phyloP scores from a whole-genome alignment of 2,329 filamentous ascomycete species.

The Ascochyta koolunga region DNA sequence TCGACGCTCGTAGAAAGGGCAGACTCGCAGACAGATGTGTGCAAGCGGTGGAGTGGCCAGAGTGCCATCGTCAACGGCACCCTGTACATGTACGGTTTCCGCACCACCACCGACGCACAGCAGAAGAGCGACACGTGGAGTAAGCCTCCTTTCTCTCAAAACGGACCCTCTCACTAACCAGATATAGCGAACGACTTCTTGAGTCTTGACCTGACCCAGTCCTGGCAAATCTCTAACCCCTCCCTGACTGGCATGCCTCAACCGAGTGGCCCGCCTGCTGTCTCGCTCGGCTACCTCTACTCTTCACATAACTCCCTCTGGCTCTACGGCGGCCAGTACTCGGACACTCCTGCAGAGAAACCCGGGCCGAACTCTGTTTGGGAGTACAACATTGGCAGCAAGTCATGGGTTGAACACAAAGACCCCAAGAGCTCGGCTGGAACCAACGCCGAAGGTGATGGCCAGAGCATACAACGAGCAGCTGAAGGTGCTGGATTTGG shows the following conservation, averaged over 20 bases:
- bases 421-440: conserved; percentile 68
- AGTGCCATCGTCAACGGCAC: conserved; percentile 75
- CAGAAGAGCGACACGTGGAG: conserved; percentile 73
- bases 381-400: conserved; percentile 69
- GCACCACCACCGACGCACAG: conserved; percentile 62
- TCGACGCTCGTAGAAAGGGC: conserved; percentile 33
- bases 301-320: conserved; percentile 72
- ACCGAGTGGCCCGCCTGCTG: conserved; percentile 71
- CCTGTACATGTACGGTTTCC: conserved; percentile 76
- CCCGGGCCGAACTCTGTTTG: conserved; percentile 69
- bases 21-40: conserved; percentile 42
- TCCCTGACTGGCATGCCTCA: conserved; percentile 66
- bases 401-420: conserved; percentile 67
- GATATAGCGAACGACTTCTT: conserved; percentile 67
- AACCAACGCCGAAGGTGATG: conserved; percentile 63
- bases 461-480: conserved; percentile 67
- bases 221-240: conserved; percentile 72
- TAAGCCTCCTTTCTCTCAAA: conserved; percentile 48
- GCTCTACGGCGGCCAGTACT: conserved; percentile 77
- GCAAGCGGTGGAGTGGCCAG: conserved; percentile 48
- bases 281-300: conserved; percentile 78
- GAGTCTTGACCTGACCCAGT: conserved; percentile 71
- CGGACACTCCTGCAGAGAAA: conserved; percentile 63
- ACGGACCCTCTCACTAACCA: conserved; percentile 10
- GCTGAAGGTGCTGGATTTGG: conserved; percentile 76